Percentiles rank a stretch among this genome's conserved stretches.
Evolutionary conservation across 768 basidiomycete species (phyloP).

Genomic region (Termitomyces sp.): DNA sequence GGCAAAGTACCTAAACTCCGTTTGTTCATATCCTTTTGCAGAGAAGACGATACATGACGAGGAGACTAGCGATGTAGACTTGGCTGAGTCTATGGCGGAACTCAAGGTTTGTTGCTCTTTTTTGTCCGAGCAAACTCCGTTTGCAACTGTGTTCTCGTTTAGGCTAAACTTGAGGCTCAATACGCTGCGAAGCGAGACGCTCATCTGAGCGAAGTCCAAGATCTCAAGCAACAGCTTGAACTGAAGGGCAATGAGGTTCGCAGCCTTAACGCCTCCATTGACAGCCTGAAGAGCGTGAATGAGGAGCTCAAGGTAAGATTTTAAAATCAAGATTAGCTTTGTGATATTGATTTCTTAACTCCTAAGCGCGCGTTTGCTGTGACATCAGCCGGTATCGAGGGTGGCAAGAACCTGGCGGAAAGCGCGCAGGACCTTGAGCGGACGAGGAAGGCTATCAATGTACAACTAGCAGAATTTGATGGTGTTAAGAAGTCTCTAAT

Average conservation of each 20-base stretch:
- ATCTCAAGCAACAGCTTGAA: constrained; percentile 90
- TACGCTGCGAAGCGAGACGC: constrained; percentile 92
- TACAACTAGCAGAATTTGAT: constrained; percentile 98
- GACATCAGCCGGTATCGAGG: constrained; percentile 95
- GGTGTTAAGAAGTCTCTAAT: constrained; percentile 98
- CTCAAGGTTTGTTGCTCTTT: constrained; percentile 62
- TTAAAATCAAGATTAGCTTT: constrained; percentile 8
- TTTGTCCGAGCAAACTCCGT: constrained; percentile 10
- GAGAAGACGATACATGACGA: constrained; percentile 93
- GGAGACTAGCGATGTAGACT: constrained; percentile 78
- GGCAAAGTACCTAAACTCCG: constrained; percentile 15
- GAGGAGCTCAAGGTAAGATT: constrained; percentile 89
- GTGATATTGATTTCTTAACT: constrained; percentile 12
- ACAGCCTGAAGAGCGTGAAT: constrained; percentile 92
- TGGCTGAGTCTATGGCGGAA: constrained; percentile 82
- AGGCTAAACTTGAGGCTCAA: constrained; percentile 94
- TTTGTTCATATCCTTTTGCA: constrained; percentile 28
- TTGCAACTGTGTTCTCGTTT: constrained; percentile 14
- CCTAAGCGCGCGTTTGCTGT: constrained; percentile 91
- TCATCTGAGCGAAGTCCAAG: constrained; percentile 76
- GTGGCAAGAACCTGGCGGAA: constrained; percentile 94
- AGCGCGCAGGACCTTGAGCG: constrained; percentile 97
- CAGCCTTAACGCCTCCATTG: constrained; percentile 79
- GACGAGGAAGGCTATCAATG: constrained; percentile 93
- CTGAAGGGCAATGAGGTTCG: constrained; percentile 80